Base-by-base conservation (phyloP, 352 stramenopile genomes). In the Globisporangium okanoganense region DNA sequence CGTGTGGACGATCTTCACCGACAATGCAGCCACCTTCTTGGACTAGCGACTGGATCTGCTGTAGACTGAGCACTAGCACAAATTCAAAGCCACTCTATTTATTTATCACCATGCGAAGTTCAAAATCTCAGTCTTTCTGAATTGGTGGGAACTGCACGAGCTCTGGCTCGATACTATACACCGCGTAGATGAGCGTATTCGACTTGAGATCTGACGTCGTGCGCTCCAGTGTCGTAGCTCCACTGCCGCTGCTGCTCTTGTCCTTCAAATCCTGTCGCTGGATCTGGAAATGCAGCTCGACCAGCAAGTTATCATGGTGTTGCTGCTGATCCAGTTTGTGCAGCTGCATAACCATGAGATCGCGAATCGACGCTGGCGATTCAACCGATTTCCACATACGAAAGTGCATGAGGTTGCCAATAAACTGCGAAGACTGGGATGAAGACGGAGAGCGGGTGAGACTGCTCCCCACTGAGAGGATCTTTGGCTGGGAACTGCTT, bases 391-490 rank as follows among this genome's bases (percentile, higher is more conserved):
- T 20, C 58, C 58, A 64, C 4, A 64, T 33, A 0, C 58, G 49
- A 16, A 57, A 27, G 31, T 64, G 36, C 35, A 64, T 36, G 18
- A 64, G 27, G 24, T 48, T 51, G 18, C 58, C 58, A 24, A 41
- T 18, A 31, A 64, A 58, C 4, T 44, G 44, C 16, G 57, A 41
- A n/a, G 47, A 33, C 24, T 49, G 7, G 8, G 24, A 25, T 13
- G 35, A 45, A 5, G 69, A 6, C 14, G 18, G 40, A 0, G 70
- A 61, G 1, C 60, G 72, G 14, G 58, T 70, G 10, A 80, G 38
- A 43, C 64, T 72, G 27, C 62, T 69, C 6, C 70, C 72, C 10
- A 80, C 40, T 20, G 70, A 62, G 10, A 80, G 54, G 18, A 80
- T 54, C 20, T 61, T 58, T 2, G 58, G 63, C 29, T 33, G 29